A percentile compares a stretch with the other conserved stretches of the same genome.
Evolutionary conservation across 2,329 filamentous ascomycete genomes (phyloP).

Genomic region (Aspergillus caelatus): DNA sequence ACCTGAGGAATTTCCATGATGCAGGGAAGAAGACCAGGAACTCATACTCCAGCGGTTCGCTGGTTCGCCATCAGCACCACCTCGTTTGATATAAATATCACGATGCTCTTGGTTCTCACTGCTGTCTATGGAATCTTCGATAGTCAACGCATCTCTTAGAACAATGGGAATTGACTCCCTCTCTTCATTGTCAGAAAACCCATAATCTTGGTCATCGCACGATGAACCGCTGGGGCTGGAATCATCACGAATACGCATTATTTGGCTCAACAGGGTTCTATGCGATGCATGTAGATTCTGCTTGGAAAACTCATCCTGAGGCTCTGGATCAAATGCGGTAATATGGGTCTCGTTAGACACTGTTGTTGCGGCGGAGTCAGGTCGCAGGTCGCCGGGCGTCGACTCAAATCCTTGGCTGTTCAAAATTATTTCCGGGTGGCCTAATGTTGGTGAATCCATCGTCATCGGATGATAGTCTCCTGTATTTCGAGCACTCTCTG

Average conservation of each 20-base stretch:
- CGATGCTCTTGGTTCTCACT: conserved; percentile 34
- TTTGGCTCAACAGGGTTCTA: conserved; percentile 50
- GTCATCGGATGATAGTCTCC: conserved; percentile 25
- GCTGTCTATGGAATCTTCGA: conserved; percentile 36
- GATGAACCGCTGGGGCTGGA: conserved; percentile 47
- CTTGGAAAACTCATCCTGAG: conserved; percentile 61
- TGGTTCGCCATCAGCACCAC: conserved; percentile 24
- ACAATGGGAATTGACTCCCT: conserved; percentile 60
- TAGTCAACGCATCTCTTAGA: conserved; percentile 51
- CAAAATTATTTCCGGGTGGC: conserved; percentile 26
- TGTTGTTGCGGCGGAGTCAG: conserved; percentile 55
- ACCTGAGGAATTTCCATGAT: conserved; percentile 39
- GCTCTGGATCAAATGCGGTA: conserved; percentile 68
- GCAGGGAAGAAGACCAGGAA: conserved; percentile 48
- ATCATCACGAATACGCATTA: conserved; percentile 52
- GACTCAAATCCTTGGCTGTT: conserved; percentile 12
- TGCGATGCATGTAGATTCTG: conserved; percentile 36
- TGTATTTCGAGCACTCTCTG: conserved; percentile 10
- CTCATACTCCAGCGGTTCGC: conserved; percentile 47
- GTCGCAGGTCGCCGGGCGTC: conserved; percentile 13
- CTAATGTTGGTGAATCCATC: conserved; percentile 50
- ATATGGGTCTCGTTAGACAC: conserved; percentile 65
- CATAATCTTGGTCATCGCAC: conserved; percentile 41
- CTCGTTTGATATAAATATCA: conserved; percentile 24
- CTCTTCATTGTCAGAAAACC: conserved; percentile 52